Base-by-base conservation (phyloP, 257 asterid species). In the Nicotiana sylvestris region DNA sequence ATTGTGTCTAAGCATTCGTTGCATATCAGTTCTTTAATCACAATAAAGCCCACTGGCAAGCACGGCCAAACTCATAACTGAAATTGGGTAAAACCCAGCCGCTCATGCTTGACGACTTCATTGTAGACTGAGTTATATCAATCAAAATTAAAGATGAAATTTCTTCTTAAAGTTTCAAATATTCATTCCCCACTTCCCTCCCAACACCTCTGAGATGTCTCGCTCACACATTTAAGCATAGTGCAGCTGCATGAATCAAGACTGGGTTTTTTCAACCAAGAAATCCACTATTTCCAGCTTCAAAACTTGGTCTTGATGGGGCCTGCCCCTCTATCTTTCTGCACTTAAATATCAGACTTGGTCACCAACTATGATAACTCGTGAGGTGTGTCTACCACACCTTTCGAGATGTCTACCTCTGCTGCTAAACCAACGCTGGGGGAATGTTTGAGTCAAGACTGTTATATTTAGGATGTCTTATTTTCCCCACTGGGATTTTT, bases 211-310 rank as follows among this genome's bases (percentile, higher is more conserved):
- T 21, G 13, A 66, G 74, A 37, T 74, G 62, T 27, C 16, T 76
- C 80, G 27, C 80, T 76, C 53, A 51, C 27, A 51, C 4, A 25
- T 46, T 46, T 46, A 76, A 27, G 64, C 80, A 76, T 51, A 76
- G 39, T 7, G 43, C 64, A 76, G 51, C 64, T 74, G 43, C 43
- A 74, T 51, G 43, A 49, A 74, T 15, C 43, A 51, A 74, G 80
- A 76, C 43, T n/a, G 10, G 27, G 27, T 51, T 27, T 39, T 76
- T 29, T 16, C 15, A 76, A 76, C 80, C 35, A 9, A 76, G 80
- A 15, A 76, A 51, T 76, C 80, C 46, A 76, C 64, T 51, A 51
- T 46, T 72, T 72, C 61, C 79, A 72, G 51, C 60, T 72, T 25
- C 61, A 25, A 56, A 46, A 46, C 32, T 72, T 13, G 37, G 37